Base-by-base conservation (phyloP, 83 land plant species). In the Picea mariana region DNA sequence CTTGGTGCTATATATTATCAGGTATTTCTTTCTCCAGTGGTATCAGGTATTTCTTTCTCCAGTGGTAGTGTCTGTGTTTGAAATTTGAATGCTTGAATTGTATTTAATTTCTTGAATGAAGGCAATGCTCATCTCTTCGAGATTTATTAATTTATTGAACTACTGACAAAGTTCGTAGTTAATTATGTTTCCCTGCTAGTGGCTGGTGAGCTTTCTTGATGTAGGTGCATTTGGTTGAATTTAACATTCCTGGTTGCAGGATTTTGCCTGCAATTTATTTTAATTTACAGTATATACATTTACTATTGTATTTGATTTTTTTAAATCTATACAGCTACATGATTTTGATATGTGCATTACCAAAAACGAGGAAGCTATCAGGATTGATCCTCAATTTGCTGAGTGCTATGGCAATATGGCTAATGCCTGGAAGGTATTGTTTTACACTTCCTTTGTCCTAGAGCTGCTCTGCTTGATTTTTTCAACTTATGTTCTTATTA, bases 361-460 rank as follows among this genome's bases (percentile, higher is more conserved):
- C n/a, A 98, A 90, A 83, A 98, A 98, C 79, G 94, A 98, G 87
- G 99, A 98, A 87, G 99, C 99, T 18, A 88, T 98, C 72, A 81
- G 86, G 38, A 88, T 98, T 78, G 94, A 98, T 26, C 99, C 96
- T 4, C 90, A 89, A 55, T 96, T 98, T 81, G 99, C 99, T 1
- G 99, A 98, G 87, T 98, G 98, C 83, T 96, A 90, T 91, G 99
- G 99, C 16, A 98, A 98, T 83, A 94, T 98, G 99, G 99, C 99
- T 16, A 98, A 98, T 93, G 99, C 99, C 17, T 98, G 97, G 94
- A 98, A 98, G 99, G 99, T 94, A 88, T 20, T 20, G 9, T 3
- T 69, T 60, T 59, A 62, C 26, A 8, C 59, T 13, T 58, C 60
- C 60, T 58, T 15, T 13, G 3, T 58, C 58, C 52, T 42, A 16